A percentile compares a stretch with the other conserved stretches of the same genome.
These are phyloP conservation scores for Mycena albidolilacea DNA, from an alignment of 768 basidiomycete genomes.

Conservation along the genomic window DNA sequence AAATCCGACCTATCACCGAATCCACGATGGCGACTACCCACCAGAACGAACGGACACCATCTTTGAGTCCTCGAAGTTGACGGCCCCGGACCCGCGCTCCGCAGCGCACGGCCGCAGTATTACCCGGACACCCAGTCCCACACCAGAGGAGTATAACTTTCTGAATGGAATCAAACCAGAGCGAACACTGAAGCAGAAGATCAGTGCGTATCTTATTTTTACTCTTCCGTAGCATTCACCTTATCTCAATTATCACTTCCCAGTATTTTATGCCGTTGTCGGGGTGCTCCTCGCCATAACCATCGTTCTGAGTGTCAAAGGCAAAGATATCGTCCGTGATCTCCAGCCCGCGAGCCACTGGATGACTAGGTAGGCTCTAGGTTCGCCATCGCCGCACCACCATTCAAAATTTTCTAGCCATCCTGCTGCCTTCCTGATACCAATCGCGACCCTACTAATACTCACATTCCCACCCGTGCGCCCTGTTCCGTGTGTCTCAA, in stretches of 20 bases:
- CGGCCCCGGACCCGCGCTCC: neutral
- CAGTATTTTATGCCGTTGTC: constrained; percentile 45
- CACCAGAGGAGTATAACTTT: constrained; percentile 49
- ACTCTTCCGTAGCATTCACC: neutral
- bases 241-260: neutral
- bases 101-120: neutral
- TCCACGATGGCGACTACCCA: neutral
- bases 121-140: constrained; percentile 54
- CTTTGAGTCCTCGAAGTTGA: constrained; percentile 11
- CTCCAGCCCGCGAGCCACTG: constrained; percentile 63
- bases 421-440: constrained; percentile 64
- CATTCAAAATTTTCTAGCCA: constrained; percentile 45
- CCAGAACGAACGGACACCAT: constrained; percentile 3
- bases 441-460: constrained; percentile 71
- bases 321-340: constrained; percentile 61
- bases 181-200: constrained; percentile 13
- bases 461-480: constrained; percentile 42
- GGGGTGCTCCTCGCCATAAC: constrained; percentile 51
- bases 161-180: constrained; percentile 43
- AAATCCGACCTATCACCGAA: too few species aligned
- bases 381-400: constrained; percentile 27
- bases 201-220: constrained; percentile 7
- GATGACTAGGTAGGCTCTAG: constrained; percentile 58
- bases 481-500: constrained; percentile 55
- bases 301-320: constrained; percentile 58